Evolutionary conservation across 208 protist species (phyloP).

Genomic region (Acanthamoeba castellanii): DNA sequence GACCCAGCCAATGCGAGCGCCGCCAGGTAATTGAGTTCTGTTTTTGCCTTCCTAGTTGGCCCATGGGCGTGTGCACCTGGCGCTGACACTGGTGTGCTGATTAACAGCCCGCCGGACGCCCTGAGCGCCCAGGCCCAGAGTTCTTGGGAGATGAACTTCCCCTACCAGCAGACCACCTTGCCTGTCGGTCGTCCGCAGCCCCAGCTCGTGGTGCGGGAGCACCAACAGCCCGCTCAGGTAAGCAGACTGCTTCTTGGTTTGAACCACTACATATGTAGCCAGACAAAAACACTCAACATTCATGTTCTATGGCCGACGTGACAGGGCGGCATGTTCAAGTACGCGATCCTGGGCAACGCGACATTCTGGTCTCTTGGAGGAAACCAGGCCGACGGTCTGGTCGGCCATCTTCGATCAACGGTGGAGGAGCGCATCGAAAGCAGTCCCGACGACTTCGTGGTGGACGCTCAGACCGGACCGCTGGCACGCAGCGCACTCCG

Average conservation of each 20-base stretch:
- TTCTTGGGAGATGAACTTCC: neutral
- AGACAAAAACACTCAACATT: no score
- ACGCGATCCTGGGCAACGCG: neutral
- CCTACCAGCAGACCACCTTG: neutral
- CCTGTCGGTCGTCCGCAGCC: neutral
- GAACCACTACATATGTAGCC: neutral
- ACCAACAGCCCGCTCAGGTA: neutral
- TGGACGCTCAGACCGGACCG: slow-evolving; percentile 43
- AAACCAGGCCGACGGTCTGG: neutral
- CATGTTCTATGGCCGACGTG: no score
- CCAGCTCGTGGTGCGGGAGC: neutral
- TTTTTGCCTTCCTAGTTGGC: neutral
- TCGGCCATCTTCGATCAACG: neutral
- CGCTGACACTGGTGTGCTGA: no score
- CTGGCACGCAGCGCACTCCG: neutral
- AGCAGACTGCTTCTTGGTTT: neutral
- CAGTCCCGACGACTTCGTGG: slow-evolving; percentile 56
- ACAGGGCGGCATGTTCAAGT: slow-evolving; percentile 51
- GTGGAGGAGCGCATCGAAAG: slow-evolving; percentile 35
- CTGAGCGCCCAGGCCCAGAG: neutral
- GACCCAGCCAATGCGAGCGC: neutral
- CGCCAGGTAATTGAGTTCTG: neutral
- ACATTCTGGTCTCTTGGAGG: neutral
- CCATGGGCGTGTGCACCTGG: no score
- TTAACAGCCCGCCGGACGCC: neutral